A percentile compares a stretch with the other conserved stretches of the same genome.
Evolutionary conservation across 257 asterid species (phyloP).

Genomic region (Marsdenia floribunda): DNA sequence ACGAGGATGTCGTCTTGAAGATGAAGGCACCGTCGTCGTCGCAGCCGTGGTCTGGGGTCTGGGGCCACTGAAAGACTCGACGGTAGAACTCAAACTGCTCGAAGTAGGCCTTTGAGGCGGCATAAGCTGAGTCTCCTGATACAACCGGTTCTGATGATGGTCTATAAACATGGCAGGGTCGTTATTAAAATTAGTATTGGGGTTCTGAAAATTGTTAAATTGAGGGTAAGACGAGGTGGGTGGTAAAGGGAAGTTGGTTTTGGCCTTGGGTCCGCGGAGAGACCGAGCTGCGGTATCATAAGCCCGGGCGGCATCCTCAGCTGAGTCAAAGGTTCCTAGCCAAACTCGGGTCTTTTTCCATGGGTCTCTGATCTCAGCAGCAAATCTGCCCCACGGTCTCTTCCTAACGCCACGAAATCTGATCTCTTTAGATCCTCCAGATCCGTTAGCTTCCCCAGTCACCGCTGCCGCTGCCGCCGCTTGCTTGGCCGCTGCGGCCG

Average conservation of each 20-base stretch:
- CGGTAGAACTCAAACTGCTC: conserved; percentile 73
- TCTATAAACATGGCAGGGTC: conserved; percentile 23
- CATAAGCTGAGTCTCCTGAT: conserved; percentile 41
- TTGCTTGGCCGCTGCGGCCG: conserved; percentile 28
- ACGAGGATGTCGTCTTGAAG: conserved; percentile 52
- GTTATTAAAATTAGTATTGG: conserved; percentile 18
- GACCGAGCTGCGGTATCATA: conserved; percentile 65
- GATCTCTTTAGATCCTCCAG: conserved; percentile 57
- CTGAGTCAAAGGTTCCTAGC: conserved; percentile 79
- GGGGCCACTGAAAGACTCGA: conserved; percentile 72
- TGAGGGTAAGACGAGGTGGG: conserved; percentile 13
- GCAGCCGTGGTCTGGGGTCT: conserved; percentile 29
- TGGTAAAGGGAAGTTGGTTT: conserved; percentile 50
- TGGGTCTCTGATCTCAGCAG: conserved; percentile 80
- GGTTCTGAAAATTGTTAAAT: conserved; percentile 17
- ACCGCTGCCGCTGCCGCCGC: conserved; percentile 29
- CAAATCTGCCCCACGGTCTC: conserved; percentile 73
- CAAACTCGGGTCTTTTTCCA: conserved; percentile 67
- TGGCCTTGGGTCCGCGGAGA: conserved; percentile 64
- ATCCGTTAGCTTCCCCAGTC: conserved; percentile 38
- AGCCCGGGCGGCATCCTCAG: conserved; percentile 73
- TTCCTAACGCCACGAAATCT: conserved; percentile 66
- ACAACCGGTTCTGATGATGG: conserved; percentile 28
- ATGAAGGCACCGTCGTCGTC: conserved; percentile 20
- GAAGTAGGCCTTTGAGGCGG: conserved; percentile 54